These are phyloP conservation scores for Fusarium sp. DNA, from an alignment of 2,329 filamentous ascomycete genomes.

Conservation along the genomic window DNA sequence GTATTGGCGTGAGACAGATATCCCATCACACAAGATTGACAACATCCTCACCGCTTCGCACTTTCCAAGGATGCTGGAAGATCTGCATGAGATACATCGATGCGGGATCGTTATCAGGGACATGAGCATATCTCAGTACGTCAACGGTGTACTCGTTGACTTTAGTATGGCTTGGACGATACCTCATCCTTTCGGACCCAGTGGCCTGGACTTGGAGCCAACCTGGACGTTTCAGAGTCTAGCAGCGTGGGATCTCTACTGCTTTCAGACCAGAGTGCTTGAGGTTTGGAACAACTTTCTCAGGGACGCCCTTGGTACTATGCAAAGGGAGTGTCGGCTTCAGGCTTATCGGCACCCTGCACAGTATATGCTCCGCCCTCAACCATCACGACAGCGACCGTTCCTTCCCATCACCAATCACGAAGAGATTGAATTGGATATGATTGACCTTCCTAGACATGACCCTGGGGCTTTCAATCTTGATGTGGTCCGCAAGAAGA, in stretches of 20 bases:
- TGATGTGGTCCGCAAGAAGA: not conserved
- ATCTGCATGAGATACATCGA: not conserved
- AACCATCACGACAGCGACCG: not conserved
- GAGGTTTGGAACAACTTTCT: not conserved
- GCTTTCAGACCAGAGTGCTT: not conserved
- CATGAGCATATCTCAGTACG: not conserved
- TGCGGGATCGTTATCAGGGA: constrained; percentile 13
- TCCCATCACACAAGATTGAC: not conserved
- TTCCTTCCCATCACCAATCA: constrained; percentile 6
- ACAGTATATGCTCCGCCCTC: not conserved
- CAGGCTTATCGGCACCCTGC: not conserved
- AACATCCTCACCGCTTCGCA: not conserved
- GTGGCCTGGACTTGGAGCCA: not conserved
- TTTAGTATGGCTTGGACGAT: not conserved
- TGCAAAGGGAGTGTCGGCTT: not conserved
- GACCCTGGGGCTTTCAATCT: constrained; percentile 3
- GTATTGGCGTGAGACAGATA: not conserved
- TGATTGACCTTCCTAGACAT: not conserved
- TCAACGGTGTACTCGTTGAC: constrained; percentile 15
- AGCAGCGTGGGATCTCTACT: constrained; percentile 9
- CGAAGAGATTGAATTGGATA: not conserved
- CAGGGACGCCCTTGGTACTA: no score
- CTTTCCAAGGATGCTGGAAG: constrained; percentile 10
- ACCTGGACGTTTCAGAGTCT: constrained; percentile 15
- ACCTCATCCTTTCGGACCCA: constrained; percentile 13